Percentiles rank a stretch among this genome's conserved stretches.
phyloP scores from a whole-genome alignment of 257 asterid genomes.

The Vinca minor region DNA sequence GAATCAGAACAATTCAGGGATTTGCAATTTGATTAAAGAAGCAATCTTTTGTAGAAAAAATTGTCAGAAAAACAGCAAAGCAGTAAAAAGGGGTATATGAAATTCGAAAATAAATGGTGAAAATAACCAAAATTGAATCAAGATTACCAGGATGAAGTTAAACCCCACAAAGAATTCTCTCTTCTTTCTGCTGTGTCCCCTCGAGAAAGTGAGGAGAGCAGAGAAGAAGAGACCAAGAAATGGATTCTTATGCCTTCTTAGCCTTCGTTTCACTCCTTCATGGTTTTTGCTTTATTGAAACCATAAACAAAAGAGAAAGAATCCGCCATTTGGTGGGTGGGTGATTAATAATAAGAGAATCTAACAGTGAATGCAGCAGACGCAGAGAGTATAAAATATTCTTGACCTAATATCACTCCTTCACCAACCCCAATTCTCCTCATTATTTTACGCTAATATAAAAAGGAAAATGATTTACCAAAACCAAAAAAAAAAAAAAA shows the following conservation, averaged over 20 bases:
- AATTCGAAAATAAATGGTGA: constrained; percentile 6
- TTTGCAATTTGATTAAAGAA: background rate
- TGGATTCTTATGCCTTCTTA: background rate
- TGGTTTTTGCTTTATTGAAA: background rate
- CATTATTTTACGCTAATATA: no score
- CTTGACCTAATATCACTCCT: constrained; percentile 5
- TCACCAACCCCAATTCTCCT: constrained; percentile 1
- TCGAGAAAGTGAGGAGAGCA: constrained; percentile 11
- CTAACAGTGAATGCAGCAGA: background rate
- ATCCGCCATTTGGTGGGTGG: background rate
- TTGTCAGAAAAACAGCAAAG: background rate
- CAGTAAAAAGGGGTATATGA: constrained; percentile 3
- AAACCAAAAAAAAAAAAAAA: no score
- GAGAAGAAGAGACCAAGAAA: constrained; percentile 5
- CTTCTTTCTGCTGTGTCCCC: constrained; percentile 15
- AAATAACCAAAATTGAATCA: constrained; percentile 12
- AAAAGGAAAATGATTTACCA: no score
- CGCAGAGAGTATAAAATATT: background rate
- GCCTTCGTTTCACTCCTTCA: background rate
- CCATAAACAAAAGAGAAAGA: background rate
- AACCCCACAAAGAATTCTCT: background rate
- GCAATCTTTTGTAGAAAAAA: background rate
- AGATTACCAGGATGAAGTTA: constrained; percentile 19
- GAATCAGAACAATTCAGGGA: background rate
- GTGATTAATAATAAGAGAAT: no score